Conservation (phyloP, 768 basidiomycete genomes). For the Boletus vinaceobasis region DNA sequence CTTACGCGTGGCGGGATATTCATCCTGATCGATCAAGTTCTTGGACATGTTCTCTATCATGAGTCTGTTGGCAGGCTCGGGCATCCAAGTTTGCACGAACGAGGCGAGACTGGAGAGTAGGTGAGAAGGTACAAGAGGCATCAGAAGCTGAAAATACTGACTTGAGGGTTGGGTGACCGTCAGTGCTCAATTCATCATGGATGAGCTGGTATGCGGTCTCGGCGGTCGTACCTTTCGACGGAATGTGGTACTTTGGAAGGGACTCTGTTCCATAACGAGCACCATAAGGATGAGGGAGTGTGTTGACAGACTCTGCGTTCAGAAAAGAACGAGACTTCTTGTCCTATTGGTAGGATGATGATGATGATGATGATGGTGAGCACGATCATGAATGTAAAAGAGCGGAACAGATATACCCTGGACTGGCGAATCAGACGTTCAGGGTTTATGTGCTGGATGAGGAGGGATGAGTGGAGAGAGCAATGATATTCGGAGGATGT, state of each 20-base stretch:
- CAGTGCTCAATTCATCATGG: constrained; percentile 60
- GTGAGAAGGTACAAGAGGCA: neutral
- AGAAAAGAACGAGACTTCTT: constrained; percentile 37
- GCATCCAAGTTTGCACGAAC: constrained; percentile 69
- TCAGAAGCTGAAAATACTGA: neutral
- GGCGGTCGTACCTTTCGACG: constrained; percentile 55
- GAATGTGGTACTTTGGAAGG: constrained; percentile 66
- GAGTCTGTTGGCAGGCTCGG: constrained; percentile 47
- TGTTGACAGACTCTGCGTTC: constrained; percentile 32
- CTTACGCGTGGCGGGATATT: constrained; percentile 58
- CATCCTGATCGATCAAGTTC: constrained; percentile 68
- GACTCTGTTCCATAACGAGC: constrained; percentile 64
- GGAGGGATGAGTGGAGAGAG: neutral
- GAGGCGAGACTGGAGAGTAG: constrained; percentile 45
- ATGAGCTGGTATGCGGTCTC: constrained; percentile 54
- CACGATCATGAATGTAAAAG: neutral
- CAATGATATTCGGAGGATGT: neutral
- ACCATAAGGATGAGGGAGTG: constrained; percentile 48
- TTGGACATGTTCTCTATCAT: constrained; percentile 64
- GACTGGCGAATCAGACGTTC: constrained; percentile 60
- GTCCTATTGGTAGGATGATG: constrained; percentile 39
- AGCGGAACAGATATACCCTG: constrained; percentile 35
- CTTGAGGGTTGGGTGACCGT: constrained; percentile 56
- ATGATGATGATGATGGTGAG: too few relatives aligned
- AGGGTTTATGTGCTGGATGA: constrained; percentile 59